phyloP scores from a whole-genome alignment of 1,284 basidiomycete genomes.

The Mycena citricolor region DNA sequence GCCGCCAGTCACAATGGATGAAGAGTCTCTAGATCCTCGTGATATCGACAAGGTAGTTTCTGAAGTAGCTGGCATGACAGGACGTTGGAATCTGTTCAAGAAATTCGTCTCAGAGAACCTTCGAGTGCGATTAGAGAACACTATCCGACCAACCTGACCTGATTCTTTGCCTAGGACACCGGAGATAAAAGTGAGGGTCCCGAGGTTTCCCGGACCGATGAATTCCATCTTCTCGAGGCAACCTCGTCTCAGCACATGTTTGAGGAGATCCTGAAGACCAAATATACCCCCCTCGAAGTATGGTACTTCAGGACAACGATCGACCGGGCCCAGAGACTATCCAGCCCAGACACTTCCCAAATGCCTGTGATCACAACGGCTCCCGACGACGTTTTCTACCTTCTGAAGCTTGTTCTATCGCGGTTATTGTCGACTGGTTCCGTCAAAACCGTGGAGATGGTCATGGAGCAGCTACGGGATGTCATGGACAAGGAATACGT shows the following conservation, averaged over 20 bases:
- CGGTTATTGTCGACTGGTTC: slow-evolving; percentile 78
- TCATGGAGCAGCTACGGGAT: slow-evolving; percentile 63
- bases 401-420: slow-evolving; percentile 80
- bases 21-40: slow-evolving; percentile 75
- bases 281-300: slow-evolving; percentile 86
- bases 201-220: slow-evolving; percentile 9
- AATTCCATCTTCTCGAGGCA: slow-evolving; percentile 40
- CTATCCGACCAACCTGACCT: slow-evolving; percentile 3
- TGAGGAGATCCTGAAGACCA: slow-evolving; percentile 66
- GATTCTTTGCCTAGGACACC: slow-evolving; percentile 18
- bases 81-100: slow-evolving; percentile 89
- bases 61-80: slow-evolving; percentile 86
- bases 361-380: slow-evolving; percentile 64
- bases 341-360: slow-evolving; percentile 68
- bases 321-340: slow-evolving; percentile 77
- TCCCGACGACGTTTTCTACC: slow-evolving; percentile 93
- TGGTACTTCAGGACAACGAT: slow-evolving; percentile 91
- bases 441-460: slow-evolving; percentile 53
- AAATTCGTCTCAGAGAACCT: slow-evolving; percentile 82
- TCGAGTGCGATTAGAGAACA: slow-evolving; percentile 42
- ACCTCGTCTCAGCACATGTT: slow-evolving; percentile 63
- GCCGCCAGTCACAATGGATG: slow-evolving; percentile 45
- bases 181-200: slow-evolving; percentile 11
- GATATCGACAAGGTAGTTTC: slow-evolving; percentile 88
- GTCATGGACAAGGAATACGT: slow-evolving; percentile 82